Percentiles rank a stretch among this genome's conserved stretches.
These are phyloP conservation scores for Brettanomyces custersianus DNA, from an alignment of 805 yeast species.

Conservation along the genomic window DNA sequence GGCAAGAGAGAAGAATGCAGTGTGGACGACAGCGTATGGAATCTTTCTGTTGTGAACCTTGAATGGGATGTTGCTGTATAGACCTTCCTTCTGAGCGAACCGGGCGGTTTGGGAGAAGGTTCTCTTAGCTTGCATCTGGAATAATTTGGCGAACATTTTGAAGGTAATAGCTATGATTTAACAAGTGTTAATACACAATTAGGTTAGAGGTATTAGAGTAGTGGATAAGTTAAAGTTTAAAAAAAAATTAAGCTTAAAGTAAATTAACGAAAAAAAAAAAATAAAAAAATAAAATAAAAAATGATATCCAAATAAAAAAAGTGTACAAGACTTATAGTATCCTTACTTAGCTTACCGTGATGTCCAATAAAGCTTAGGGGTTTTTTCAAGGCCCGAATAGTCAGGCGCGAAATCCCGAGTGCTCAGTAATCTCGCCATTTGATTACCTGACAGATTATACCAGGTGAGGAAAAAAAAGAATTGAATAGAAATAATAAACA, in stretches of 20 bases:
- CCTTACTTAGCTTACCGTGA: no score
- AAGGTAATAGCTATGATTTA: neutral
- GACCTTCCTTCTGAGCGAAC: conserved; percentile 50
- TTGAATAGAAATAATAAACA: no score
- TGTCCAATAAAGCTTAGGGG: no score
- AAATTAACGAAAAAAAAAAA: neutral
- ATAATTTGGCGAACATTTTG: conserved; percentile 23
- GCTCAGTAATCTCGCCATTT: no score
- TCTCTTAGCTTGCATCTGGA: conserved; percentile 17
- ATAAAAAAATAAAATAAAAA: conserved; percentile 1
- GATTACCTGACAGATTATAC: no score
- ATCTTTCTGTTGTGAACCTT: conserved; percentile 87
- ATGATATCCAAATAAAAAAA: no score
- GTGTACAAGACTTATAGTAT: no score
- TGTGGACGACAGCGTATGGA: conserved; percentile 78
- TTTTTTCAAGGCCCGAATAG: no score
- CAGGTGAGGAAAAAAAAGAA: no score
- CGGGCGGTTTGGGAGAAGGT: conserved; percentile 1
- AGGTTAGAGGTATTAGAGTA: neutral
- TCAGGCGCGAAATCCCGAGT: no score
- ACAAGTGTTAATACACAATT: neutral
- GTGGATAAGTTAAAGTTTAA: neutral
- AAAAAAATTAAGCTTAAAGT: conserved; percentile 1
- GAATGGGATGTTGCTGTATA: conserved; percentile 90
- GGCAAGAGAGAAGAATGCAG: conserved; percentile 66